Conservation (phyloP, 2,329 filamentous ascomycete species). For the Aspergillus japonicus region DNA sequence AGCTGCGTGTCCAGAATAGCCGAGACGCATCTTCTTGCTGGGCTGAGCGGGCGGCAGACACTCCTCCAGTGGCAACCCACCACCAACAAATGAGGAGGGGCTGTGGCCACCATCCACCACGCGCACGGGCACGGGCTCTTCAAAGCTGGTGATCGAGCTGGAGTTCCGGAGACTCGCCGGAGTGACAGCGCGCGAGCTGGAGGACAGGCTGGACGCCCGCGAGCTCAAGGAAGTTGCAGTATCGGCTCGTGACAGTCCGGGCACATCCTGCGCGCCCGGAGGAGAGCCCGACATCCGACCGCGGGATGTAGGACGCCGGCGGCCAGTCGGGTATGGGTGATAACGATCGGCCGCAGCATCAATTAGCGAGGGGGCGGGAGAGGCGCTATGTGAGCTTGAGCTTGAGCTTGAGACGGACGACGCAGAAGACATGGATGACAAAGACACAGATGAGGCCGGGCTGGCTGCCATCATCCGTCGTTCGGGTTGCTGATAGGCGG, state of each 20-base stretch:
- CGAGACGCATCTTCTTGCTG: slow-evolving; percentile 42
- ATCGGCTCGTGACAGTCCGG: slow-evolving; percentile 42
- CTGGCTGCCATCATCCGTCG: slow-evolving; percentile 30
- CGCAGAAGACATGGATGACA: slow-evolving; percentile 21
- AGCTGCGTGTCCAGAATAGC: slow-evolving; percentile 23
- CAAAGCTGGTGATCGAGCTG: slow-evolving; percentile 34
- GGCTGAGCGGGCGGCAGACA: slow-evolving; percentile 40
- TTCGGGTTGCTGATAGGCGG: background rate
- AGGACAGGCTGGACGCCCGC: slow-evolving; percentile 45
- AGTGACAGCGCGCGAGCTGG: slow-evolving; percentile 43
- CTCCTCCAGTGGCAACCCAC: slow-evolving; percentile 39
- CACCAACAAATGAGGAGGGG: slow-evolving; percentile 37
- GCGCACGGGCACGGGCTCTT: slow-evolving; percentile 25
- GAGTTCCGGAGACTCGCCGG: slow-evolving; percentile 44
- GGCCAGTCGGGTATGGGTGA: slow-evolving; percentile 34
- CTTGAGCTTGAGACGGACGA: slow-evolving; percentile 7
- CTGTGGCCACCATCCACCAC: slow-evolving; percentile 36
- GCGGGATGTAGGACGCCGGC: slow-evolving; percentile 31
- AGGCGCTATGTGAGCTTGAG: slow-evolving; percentile 14
- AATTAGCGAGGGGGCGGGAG: slow-evolving; percentile 23
- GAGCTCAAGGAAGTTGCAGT: slow-evolving; percentile 44
- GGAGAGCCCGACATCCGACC: slow-evolving; percentile 42
- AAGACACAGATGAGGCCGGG: slow-evolving; percentile 26
- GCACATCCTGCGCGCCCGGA: slow-evolving; percentile 46
- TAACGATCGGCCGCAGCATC: slow-evolving; percentile 36